These are phyloP conservation scores for Fusarium sp. DNA, from an alignment of 2,329 filamentous ascomycete genomes.

Conservation along the genomic window DNA sequence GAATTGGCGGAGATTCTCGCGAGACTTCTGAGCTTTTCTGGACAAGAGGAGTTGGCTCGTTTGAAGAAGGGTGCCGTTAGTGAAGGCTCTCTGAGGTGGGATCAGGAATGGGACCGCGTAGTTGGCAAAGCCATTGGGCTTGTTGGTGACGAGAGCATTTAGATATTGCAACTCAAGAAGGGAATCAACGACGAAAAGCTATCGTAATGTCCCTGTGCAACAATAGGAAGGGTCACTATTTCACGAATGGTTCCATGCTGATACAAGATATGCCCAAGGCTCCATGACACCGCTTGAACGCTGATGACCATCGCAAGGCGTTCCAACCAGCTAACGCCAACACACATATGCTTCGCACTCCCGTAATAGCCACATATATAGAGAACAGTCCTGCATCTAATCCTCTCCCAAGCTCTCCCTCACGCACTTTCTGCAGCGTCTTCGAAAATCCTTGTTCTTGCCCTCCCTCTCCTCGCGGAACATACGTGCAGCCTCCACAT, in stretches of 20 bases:
- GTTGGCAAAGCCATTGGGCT: slow-evolving; percentile 76
- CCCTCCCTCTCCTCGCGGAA: slow-evolving; percentile 80
- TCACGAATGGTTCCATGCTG: slow-evolving; percentile 3
- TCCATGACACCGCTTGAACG: slow-evolving; percentile 36
- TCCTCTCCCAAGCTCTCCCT: slow-evolving; percentile 83
- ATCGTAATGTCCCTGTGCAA: background rate
- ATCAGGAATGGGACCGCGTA: slow-evolving; percentile 90
- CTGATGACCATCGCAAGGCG: slow-evolving; percentile 11
- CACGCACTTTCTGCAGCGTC: slow-evolving; percentile 79
- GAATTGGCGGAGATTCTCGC: slow-evolving; percentile 72
- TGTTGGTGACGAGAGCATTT: slow-evolving; percentile 28
- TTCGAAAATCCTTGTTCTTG: slow-evolving; percentile 76
- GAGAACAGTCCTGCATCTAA: slow-evolving; percentile 38
- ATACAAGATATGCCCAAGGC: slow-evolving; percentile 25
- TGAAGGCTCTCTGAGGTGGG: slow-evolving; percentile 84
- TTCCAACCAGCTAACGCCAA: slow-evolving; percentile 21
- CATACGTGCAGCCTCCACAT: slow-evolving; percentile 90
- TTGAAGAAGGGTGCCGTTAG: slow-evolving; percentile 75
- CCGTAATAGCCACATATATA: background rate
- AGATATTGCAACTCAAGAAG: background rate
- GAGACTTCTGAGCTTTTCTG: slow-evolving; percentile 67
- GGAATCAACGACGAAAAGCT: background rate
- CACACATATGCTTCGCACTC: background rate
- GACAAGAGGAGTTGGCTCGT: slow-evolving; percentile 62
- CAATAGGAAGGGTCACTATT: background rate